Percentiles rank a stretch among this genome's conserved stretches.
phyloP scores from a whole-genome alignment of 1,284 basidiomycete species.

The Malassezia nana region DNA sequence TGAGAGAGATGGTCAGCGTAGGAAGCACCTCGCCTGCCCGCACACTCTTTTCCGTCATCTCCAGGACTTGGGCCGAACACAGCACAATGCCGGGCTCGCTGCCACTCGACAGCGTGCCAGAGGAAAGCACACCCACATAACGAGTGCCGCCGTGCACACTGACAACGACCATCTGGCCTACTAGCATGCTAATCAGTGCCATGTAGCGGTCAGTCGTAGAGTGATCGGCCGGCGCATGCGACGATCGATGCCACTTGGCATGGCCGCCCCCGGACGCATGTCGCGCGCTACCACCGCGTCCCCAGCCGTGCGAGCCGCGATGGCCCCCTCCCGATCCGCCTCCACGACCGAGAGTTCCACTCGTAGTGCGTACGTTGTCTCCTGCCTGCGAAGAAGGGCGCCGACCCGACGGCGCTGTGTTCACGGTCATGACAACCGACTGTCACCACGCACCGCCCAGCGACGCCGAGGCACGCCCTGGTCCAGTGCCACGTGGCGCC shows the following conservation, averaged over 20 bases:
- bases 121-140: conserved; percentile 40
- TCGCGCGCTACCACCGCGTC: conserved; percentile 1
- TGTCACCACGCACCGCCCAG: not conserved
- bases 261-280: not conserved
- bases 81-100: conserved; percentile 31
- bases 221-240: not conserved
- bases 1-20: not conserved
- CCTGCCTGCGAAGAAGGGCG: not conserved
- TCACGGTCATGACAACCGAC: not conserved
- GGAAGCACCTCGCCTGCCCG: not conserved
- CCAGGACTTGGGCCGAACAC: conserved; percentile 29
- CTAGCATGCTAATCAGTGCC: conserved; percentile 9
- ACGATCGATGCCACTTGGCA: not conserved
- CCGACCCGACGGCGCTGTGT: not conserved
- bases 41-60: not conserved
- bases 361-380: not conserved
- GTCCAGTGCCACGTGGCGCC: conserved; percentile 4
- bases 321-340: not conserved
- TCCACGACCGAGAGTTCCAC: not conserved
- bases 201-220: not conserved
- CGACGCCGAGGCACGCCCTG: not conserved
- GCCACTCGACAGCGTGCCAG: conserved; percentile 25
- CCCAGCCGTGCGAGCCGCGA: not conserved
- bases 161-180: conserved; percentile 22
- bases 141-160: conserved; percentile 26